phyloP scores from a whole-genome alignment of 1,139 yeast species.

The Pichia kudriavzevii region DNA sequence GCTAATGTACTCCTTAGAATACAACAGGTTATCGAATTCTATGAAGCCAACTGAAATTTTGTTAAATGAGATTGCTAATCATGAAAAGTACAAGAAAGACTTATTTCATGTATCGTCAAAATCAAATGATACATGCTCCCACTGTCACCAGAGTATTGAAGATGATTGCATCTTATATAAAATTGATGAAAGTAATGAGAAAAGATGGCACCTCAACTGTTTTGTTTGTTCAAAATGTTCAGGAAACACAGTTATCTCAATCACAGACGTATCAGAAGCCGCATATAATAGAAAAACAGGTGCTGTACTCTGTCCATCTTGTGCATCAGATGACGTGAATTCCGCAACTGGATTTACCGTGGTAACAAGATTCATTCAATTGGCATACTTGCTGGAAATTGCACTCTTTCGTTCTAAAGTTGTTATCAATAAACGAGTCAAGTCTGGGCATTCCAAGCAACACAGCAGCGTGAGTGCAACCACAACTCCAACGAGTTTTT shows the following conservation, averaged over 20 bases:
- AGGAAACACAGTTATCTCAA: constrained; percentile 17
- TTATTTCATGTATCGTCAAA: constrained; percentile 42
- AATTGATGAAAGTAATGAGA: constrained; percentile 26
- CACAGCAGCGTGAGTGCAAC: constrained; percentile 4
- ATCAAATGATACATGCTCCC: constrained; percentile 71
- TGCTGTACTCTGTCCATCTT: constrained; percentile 47
- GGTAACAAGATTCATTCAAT: constrained; percentile 67
- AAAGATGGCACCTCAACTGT: constrained; percentile 80
- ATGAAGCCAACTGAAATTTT: constrained; percentile 59
- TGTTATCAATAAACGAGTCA: constrained; percentile 11
- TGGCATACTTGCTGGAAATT: constrained; percentile 69
- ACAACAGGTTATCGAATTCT: constrained; percentile 52
- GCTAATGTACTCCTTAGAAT: constrained; percentile 62
- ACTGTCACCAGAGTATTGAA: constrained; percentile 73
- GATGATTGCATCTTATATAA: constrained; percentile 62
- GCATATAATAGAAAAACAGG: constrained; percentile 34
- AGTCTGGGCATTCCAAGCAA: constrained; percentile 2
- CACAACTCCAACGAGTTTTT: background rate
- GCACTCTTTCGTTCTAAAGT: constrained; percentile 71
- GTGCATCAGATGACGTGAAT: constrained; percentile 44
- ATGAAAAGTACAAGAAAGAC: constrained; percentile 32
- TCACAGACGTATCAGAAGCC: constrained; percentile 32
- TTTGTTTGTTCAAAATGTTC: constrained; percentile 53
- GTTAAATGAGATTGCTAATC: constrained; percentile 43
- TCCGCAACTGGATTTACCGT: constrained; percentile 49